phyloP scores from a whole-genome alignment of 768 basidiomycete species.

The Termitomyces sp. region DNA sequence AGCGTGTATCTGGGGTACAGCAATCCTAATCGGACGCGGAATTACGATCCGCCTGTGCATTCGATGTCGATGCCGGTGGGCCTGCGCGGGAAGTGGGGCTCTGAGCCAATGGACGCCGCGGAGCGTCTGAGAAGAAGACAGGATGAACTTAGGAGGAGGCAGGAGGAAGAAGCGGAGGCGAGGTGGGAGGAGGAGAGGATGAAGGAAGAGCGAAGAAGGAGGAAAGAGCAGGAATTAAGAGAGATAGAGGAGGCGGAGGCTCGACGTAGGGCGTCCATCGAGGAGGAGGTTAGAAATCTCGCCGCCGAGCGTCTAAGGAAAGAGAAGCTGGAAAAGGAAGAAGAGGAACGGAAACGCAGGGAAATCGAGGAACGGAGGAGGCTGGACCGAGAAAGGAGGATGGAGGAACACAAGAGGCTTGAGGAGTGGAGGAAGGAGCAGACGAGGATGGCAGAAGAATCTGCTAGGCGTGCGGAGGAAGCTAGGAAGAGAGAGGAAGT shows the following conservation, averaged over 20 bases:
- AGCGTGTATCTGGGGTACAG: slow-evolving; percentile 8
- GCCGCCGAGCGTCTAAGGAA: slow-evolving; percentile 33
- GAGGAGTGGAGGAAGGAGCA: slow-evolving; percentile 54
- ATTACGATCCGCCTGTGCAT: slow-evolving; percentile 1
- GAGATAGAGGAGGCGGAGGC: slow-evolving; percentile 43
- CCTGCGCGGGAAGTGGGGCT: slow-evolving; percentile 35
- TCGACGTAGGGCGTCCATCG: slow-evolving; percentile 32
- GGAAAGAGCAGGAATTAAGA: slow-evolving; percentile 39
- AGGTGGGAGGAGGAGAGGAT: slow-evolving; percentile 40
- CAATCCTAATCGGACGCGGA: slow-evolving; percentile 1
- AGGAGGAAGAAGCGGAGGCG: slow-evolving; percentile 39
- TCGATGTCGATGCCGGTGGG: slow-evolving; percentile 16
- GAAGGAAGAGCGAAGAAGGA: slow-evolving; percentile 33
- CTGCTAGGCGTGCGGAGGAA: slow-evolving; percentile 42
- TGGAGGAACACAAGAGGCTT: slow-evolving; percentile 46
- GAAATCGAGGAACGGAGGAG: slow-evolving; percentile 48
- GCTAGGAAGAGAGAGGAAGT: slow-evolving; percentile 35
- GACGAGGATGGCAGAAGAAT: slow-evolving; percentile 39
- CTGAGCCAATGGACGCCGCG: slow-evolving; percentile 27
- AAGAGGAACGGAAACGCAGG: slow-evolving; percentile 40
- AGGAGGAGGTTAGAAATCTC: slow-evolving; percentile 36
- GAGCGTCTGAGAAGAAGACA: slow-evolving; percentile 29
- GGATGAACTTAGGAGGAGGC: slow-evolving; percentile 26
- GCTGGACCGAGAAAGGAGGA: slow-evolving; percentile 41
- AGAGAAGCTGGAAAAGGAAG: slow-evolving; percentile 36